phyloP scores from a whole-genome alignment of 345 rosid genomes.

The Populus davidiana region DNA sequence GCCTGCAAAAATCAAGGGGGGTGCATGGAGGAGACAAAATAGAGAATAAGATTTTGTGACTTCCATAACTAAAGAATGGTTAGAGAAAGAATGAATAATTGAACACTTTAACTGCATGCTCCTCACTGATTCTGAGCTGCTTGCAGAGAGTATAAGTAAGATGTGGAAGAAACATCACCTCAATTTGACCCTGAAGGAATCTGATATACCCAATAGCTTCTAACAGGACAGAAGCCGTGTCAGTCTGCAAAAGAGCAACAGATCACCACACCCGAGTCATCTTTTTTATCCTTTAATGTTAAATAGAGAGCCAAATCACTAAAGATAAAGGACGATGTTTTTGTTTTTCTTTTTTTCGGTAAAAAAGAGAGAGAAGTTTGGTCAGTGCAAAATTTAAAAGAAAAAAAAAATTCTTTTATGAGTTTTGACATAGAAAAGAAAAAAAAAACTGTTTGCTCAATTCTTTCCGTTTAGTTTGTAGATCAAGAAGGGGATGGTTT shows the following conservation, averaged over 20 bases:
- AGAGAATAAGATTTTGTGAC: conserved; percentile 9
- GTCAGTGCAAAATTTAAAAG: neutral
- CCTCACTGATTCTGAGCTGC: conserved; percentile 24
- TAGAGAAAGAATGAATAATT: conserved; percentile 22
- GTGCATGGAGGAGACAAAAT: neutral
- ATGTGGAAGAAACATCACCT: conserved; percentile 51
- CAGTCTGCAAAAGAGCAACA: conserved; percentile 79
- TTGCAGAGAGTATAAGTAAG: conserved; percentile 19
- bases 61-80: conserved; percentile 22
- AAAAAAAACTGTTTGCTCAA: neutral
- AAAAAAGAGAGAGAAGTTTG: neutral
- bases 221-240: conserved; percentile 98
- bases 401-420: conserved; percentile 8
- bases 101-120: conserved; percentile 38
- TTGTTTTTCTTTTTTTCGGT: too few relatives aligned
- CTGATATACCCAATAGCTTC: conserved; percentile 99
- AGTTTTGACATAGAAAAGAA: conserved; percentile 3
- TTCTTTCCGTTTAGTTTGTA: neutral
- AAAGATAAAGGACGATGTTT: conserved; percentile 4
- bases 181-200: conserved; percentile 99
- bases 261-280: conserved; percentile 40
- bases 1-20: conserved; percentile 36
- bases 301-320: conserved; percentile 14
- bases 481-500: neutral
- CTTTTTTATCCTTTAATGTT: conserved; percentile 21